Conservation (phyloP, 441 rosid genomes). For the Caryocar brasiliense region DNA sequence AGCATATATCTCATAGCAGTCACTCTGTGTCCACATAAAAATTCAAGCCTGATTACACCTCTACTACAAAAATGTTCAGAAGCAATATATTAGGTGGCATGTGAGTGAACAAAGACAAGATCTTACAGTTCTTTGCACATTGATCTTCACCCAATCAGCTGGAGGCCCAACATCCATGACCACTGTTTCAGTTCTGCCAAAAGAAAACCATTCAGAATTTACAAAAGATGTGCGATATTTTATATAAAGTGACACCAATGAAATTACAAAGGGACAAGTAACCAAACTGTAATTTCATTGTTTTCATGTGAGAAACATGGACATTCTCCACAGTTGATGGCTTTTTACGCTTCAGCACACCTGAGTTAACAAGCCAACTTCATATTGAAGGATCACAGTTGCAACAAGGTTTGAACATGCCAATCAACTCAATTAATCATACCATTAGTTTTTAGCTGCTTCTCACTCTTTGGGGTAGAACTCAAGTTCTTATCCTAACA, state of each 20-base stretch:
- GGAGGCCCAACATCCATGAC: slow-evolving; percentile 57
- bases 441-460: slow-evolving; percentile 40
- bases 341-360: slow-evolving; percentile 45
- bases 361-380: slow-evolving; percentile 24
- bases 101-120: neutral
- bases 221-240: neutral
- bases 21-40: slow-evolving; percentile 24
- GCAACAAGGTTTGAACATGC: neutral
- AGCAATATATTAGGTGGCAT: neutral
- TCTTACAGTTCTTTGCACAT: slow-evolving; percentile 53
- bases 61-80: neutral
- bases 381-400: neutral
- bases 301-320: slow-evolving; percentile 26
- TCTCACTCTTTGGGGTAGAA: slow-evolving; percentile 34
- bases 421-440: slow-evolving; percentile 5
- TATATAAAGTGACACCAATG: neutral
- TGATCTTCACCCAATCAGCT: slow-evolving; percentile 70
- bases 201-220: slow-evolving; percentile 10
- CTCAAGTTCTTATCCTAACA: slow-evolving; percentile 41
- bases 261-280: neutral
- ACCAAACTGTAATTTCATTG: slow-evolving; percentile 35
- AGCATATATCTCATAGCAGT: slow-evolving; percentile 61
- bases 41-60: neutral
- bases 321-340: slow-evolving; percentile 29
- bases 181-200: slow-evolving; percentile 33